These are phyloP conservation scores for Digitaria exilis DNA, from an alignment of 202 grass and related monocot genomes.

Conservation along the genomic window DNA sequence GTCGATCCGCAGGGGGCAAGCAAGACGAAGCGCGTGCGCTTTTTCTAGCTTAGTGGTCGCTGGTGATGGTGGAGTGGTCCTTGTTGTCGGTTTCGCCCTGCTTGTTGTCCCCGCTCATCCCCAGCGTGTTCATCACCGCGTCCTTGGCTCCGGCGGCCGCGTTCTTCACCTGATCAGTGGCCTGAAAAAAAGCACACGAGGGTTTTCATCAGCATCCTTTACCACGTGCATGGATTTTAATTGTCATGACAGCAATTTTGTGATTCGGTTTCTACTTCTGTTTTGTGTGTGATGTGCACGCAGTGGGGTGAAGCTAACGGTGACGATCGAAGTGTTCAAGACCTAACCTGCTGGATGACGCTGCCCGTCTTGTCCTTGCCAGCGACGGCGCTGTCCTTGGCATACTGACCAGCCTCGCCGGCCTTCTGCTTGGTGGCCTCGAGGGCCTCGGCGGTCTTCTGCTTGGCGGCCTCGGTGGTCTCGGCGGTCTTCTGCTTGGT, in stretches of 20 bases:
- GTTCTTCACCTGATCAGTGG: slow-evolving; percentile 55
- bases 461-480: slow-evolving; percentile 34
- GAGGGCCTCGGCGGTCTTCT: slow-evolving; percentile 12
- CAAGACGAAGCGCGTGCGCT: background rate
- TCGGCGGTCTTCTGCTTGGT: slow-evolving; percentile 37
- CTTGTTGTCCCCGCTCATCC: slow-evolving; percentile 48
- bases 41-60: slow-evolving; percentile 34
- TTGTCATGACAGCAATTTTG: no score
- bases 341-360: slow-evolving; percentile 63
- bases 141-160: slow-evolving; percentile 63
- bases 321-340: no score
- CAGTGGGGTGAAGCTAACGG: no score
- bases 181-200: slow-evolving; percentile 9
- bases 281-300: no score
- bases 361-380: slow-evolving; percentile 64
- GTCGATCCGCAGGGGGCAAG: background rate
- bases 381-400: slow-evolving; percentile 50
- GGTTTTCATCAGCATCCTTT: no score
- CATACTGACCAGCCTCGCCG: slow-evolving; percentile 32
- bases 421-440: slow-evolving; percentile 42
- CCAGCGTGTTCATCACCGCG: slow-evolving; percentile 56
- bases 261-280: no score
- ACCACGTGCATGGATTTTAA: no score
- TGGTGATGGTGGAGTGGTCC: slow-evolving; percentile 37
- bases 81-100: background rate